These are phyloP conservation scores for Syncephalastrum monosporum DNA, from an alignment of 371 early-diverging fungal genomes.

Conservation along the genomic window DNA sequence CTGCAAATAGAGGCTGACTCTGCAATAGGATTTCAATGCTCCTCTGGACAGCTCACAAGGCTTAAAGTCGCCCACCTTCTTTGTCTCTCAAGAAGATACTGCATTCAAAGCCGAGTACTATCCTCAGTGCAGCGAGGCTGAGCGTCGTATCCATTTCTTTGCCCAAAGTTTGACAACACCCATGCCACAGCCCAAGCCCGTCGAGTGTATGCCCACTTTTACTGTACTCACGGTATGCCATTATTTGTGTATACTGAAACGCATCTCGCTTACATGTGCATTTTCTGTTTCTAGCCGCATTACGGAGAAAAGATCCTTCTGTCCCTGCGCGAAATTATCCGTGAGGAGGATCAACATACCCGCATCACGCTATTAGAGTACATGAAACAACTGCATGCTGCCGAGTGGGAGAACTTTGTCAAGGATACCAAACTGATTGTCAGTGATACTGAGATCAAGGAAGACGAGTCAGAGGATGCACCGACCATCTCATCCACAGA, in stretches of 20 bases:
- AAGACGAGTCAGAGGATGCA: slow-evolving; percentile 11
- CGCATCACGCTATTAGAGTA: slow-evolving; percentile 85
- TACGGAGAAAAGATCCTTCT: slow-evolving; percentile 87
- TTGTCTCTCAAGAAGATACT: slow-evolving; percentile 81
- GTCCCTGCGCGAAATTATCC: slow-evolving; percentile 80
- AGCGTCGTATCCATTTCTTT: slow-evolving; percentile 86
- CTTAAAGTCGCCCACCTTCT: slow-evolving; percentile 80
- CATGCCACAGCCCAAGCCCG: slow-evolving; percentile 82
- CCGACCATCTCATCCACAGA: slow-evolving; percentile 12
- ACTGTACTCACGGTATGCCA: slow-evolving; percentile 72
- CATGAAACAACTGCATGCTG: slow-evolving; percentile 78
- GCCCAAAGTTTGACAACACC: slow-evolving; percentile 86
- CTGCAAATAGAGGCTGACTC: no score
- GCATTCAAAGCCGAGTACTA: slow-evolving; percentile 78
- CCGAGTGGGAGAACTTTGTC: slow-evolving; percentile 92
- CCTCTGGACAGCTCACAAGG: no score
- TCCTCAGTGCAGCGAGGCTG: slow-evolving; percentile 79
- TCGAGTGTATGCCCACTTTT: slow-evolving; percentile 85
- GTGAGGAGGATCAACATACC: slow-evolving; percentile 81
- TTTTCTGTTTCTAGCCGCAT: slow-evolving; percentile 58
- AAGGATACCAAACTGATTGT: slow-evolving; percentile 82
- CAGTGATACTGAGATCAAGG: slow-evolving; percentile 52
- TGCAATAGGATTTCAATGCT: no score
- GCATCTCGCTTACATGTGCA: neutral
- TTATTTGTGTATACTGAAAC: neutral